These are phyloP conservation scores for Rhizopogon sp. DNA, from an alignment of 768 basidiomycete genomes.

Conservation along the genomic window DNA sequence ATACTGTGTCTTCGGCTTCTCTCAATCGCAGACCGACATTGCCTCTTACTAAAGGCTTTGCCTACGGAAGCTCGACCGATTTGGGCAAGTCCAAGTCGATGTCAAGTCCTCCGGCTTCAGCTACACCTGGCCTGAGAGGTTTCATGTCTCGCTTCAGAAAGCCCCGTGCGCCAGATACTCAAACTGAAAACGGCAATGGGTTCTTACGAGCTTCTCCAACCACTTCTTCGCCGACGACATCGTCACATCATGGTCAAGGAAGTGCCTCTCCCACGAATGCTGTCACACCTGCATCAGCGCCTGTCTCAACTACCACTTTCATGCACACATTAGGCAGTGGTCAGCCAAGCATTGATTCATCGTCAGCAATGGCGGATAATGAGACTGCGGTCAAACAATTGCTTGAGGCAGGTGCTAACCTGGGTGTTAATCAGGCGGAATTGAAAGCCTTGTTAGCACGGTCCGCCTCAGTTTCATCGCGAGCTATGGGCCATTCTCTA, in stretches of 20 bases:
- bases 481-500: constrained; percentile 42
- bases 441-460: constrained; percentile 69
- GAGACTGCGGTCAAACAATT: constrained; percentile 62
- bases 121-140: constrained; percentile 70
- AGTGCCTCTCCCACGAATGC: constrained; percentile 26
- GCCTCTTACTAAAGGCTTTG: constrained; percentile 37
- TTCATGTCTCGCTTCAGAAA: constrained; percentile 76
- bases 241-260: constrained; percentile 24
- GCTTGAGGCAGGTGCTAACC: constrained; percentile 68
- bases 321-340: constrained; percentile 10
- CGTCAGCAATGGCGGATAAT: constrained; percentile 27
- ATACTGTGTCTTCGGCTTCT: constrained; percentile 28
- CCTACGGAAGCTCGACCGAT: constrained; percentile 39
- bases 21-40: constrained; percentile 41
- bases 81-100: constrained; percentile 48
- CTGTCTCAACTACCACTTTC: constrained; percentile 3
- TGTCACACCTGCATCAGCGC: constrained; percentile 16
- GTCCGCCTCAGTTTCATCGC: constrained; percentile 62
- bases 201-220: constrained; percentile 27
- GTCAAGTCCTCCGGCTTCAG: constrained; percentile 63
- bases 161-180: constrained; percentile 24
- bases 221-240: constrained; percentile 30
- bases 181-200: constrained; percentile 25
- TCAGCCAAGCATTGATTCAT: constrained; percentile 20
- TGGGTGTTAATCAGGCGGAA: constrained; percentile 70